Percentiles rank a stretch among this genome's conserved stretches.
Conservation (phyloP, 1,284 basidiomycete genomes). For the Puccinia hordei region DNA sequence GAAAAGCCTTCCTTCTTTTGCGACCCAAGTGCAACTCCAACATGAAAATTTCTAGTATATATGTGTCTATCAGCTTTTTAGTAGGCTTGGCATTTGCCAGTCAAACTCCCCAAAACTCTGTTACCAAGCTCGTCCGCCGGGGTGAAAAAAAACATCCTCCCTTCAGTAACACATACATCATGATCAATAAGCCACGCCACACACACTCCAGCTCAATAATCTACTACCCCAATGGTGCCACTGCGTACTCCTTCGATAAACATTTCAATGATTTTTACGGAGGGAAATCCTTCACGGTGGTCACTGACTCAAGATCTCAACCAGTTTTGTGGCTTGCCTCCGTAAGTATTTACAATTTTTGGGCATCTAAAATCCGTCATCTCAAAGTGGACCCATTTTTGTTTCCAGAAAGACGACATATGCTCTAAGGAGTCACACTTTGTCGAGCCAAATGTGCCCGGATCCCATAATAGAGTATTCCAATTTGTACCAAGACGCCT, state of each 20-base stretch:
- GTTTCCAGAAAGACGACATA: not conserved
- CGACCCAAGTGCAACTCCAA: not conserved
- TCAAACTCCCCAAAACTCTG: slow-evolving; percentile 2
- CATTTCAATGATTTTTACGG: not conserved
- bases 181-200: not conserved
- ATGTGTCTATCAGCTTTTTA: not conserved
- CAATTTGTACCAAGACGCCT: not conserved
- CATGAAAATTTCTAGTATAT: not conserved
- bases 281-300: not conserved
- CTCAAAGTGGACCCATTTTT: not conserved
- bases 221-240: not conserved
- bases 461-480: not conserved
- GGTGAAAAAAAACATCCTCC: not conserved
- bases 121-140: not conserved
- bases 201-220: not conserved
- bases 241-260: not conserved
- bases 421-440: not conserved
- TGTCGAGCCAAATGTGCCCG: not conserved
- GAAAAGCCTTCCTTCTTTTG: not conserved
- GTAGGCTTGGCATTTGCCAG: not conserved
- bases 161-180: slow-evolving; percentile 1
- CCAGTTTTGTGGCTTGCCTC: not conserved
- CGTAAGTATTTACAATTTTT: not conserved
- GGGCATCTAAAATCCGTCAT: not conserved
- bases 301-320: not conserved